A percentile compares a stretch with the other conserved stretches of the same genome.
phyloP scores from a whole-genome alignment of 2,329 filamentous ascomycete species.

The Xylogone sp. region DNA sequence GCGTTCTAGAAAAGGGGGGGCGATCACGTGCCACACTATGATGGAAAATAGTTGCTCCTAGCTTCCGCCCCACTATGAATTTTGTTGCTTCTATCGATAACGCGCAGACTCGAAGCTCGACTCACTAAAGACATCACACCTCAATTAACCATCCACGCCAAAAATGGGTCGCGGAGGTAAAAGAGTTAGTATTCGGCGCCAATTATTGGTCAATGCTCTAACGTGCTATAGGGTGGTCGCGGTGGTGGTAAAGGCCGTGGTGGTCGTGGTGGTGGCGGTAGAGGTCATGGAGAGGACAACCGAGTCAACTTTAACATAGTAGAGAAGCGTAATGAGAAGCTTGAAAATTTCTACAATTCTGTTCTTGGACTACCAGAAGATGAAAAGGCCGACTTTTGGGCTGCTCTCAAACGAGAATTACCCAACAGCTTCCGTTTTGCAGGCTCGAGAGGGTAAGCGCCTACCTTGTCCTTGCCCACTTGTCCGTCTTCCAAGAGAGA shows the following conservation, averaged over 20 bases:
- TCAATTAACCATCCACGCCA: not conserved
- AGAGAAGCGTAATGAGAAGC: slow-evolving; percentile 75
- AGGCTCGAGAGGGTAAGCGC: slow-evolving; percentile 83
- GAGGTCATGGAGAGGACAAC: slow-evolving; percentile 34
- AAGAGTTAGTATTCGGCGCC: slow-evolving; percentile 15
- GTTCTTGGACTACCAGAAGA: slow-evolving; percentile 72
- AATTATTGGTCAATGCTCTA: slow-evolving; percentile 6
- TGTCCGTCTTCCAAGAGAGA: not conserved
- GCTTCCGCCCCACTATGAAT: not conserved
- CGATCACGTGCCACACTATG: not conserved
- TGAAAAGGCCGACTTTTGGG: slow-evolving; percentile 82
- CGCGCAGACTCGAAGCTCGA: not conserved
- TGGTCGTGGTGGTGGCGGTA: slow-evolving; percentile 17
- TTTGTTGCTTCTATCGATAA: not conserved
- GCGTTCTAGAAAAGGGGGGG: not conserved
- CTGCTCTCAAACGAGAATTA: slow-evolving; percentile 74
- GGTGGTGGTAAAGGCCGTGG: slow-evolving; percentile 11
- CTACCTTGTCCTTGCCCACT: slow-evolving; percentile 1
- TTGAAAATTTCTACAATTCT: slow-evolving; percentile 82
- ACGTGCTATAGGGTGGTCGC: slow-evolving; percentile 5
- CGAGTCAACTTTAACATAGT: slow-evolving; percentile 51
- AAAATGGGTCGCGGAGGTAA: slow-evolving; percentile 27
- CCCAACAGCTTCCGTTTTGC: slow-evolving; percentile 98
- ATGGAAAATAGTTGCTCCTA: slow-evolving; percentile 1
- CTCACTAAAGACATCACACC: not conserved